Percentiles rank a stretch among this genome's conserved stretches.
Evolutionary conservation across 2,329 filamentous ascomycete genomes (phyloP).

Genomic region (Atkinsonella texensis): DNA sequence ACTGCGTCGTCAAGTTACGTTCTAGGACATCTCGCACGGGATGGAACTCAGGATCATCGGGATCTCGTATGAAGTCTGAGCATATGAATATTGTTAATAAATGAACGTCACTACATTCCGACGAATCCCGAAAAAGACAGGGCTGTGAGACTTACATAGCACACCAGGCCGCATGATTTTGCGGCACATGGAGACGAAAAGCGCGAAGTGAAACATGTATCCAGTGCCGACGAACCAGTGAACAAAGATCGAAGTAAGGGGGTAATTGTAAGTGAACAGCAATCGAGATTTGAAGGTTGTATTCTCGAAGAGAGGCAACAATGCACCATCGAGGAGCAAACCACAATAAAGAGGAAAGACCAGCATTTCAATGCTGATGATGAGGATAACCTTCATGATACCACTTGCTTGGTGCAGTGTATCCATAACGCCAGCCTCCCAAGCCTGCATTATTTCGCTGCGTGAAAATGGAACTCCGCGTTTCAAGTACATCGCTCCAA

Average conservation of each 20-base stretch:
- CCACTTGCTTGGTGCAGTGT: constrained; percentile 85
- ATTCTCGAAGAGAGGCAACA: constrained; percentile 78
- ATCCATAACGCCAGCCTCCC: constrained; percentile 72
- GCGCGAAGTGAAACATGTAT: constrained; percentile 99
- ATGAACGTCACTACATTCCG: too few relatives aligned
- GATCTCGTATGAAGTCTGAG: constrained; percentile 87
- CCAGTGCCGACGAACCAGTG: constrained; percentile 98
- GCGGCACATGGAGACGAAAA: constrained; percentile 97
- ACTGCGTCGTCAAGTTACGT: constrained; percentile 79
- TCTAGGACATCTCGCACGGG: constrained; percentile 94
- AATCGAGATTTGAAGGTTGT: constrained; percentile 68
- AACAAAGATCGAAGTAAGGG: constrained; percentile 85
- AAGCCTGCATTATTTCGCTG: constrained; percentile 42
- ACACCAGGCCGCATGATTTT: constrained; percentile 95
- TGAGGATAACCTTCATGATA: constrained; percentile 93
- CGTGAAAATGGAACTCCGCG: constrained; percentile 57
- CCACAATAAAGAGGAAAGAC: constrained; percentile 94
- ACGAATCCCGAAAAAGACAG: background rate
- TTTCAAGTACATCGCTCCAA: constrained; percentile 70
- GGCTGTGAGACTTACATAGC: constrained; percentile 52
- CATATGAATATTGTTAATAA: background rate
- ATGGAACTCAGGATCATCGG: constrained; percentile 96
- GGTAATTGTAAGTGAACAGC: constrained; percentile 64
- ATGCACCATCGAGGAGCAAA: constrained; percentile 73
- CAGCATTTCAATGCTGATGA: constrained; percentile 98